Base-by-base conservation (phyloP, 805 yeast genomes). In the Wickerhamiella allomyrinae region DNA sequence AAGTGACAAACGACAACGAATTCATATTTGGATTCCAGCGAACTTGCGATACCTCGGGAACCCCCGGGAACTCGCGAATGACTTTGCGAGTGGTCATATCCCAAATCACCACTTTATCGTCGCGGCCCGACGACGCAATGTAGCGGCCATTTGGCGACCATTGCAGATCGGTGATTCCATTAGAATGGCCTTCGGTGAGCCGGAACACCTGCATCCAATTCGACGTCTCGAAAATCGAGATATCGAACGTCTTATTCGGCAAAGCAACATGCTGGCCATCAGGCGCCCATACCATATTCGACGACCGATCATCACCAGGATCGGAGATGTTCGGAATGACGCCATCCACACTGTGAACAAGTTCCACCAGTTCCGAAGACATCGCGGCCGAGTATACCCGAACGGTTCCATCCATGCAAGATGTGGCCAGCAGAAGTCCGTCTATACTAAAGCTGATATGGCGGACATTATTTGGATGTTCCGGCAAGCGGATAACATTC, bases 211-310 rank as follows among this genome's bases (percentile, higher is more conserved):
- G 50, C 13, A 45, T 37, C 59, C 61, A 56, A 23, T 50, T 43
- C 23, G 48, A 49, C 3, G 54, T 37, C 17, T 57, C 43, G 29
- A 53, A 48, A 3, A 62, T 46, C 2, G 53, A 56, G 15, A 62
- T 44, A 13, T 55, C 58, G 24, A 54, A 52, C 8, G 57, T 61
- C 29, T 65, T 61, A 6, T 79, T 63, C 2, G 94, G 86, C 15
- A 83, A 53, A 2, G 86, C 84, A 38, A 85, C 64, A n/a, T 65
- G 57, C 41, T 72, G 72, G 14, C 94, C 94, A 41, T 70, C 66
- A 2, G 79, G 73, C 43, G 76, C 73, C 94, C 94, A 85, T 29
- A 70, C 72, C 2, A 76, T 68, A 34, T 69, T 70, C 0, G 82
- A 68, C 20, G 77, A 61, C 1, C 71, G 55, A 52, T 65, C 66